Evolutionary conservation across 1,139 yeast genomes (phyloP).

Genomic region (Chernovozyma sophiae-reginae): DNA sequence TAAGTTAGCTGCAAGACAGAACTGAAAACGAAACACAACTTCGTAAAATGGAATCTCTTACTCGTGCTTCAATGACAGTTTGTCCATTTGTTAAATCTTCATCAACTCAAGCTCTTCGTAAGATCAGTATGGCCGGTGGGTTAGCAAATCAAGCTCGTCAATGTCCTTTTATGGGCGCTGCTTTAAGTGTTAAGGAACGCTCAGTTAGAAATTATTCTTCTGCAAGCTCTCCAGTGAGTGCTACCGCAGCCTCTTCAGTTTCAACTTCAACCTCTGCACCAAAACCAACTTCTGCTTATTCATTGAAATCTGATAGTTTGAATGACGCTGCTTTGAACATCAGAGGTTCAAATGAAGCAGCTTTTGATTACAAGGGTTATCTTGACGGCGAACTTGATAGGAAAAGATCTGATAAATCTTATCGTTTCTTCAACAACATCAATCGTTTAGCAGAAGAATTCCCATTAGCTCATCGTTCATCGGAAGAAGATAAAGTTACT

Average conservation of each 20-base stretch:
- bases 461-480: conserved; percentile 83
- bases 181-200: conserved; percentile 41
- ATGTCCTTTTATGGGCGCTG: conserved; percentile 89
- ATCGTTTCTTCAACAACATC: conserved; percentile 94
- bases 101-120: conserved; percentile 57
- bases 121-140: conserved; percentile 37
- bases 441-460: conserved; percentile 92
- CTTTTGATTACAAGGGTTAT: conserved; percentile 64
- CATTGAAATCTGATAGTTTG: conserved; percentile 27
- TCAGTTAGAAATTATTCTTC: conserved; percentile 48
- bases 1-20: too few species aligned
- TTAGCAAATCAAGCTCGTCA: conserved; percentile 62
- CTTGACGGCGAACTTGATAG: conserved; percentile 59
- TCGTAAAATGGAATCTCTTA: conserved; percentile 76
- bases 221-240: conserved; percentile 49
- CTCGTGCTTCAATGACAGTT: conserved; percentile 71
- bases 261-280: conserved; percentile 30
- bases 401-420: conserved; percentile 85
- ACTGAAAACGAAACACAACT: too few species aligned
- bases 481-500: conserved; percentile 78
- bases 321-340: conserved; percentile 19
- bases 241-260: conserved; percentile 38
- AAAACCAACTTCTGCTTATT: conserved; percentile 13
- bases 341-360: conserved; percentile 34
- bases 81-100: conserved; percentile 84